A percentile compares a stretch with the other conserved stretches of the same genome.
phyloP scores from a whole-genome alignment of 169 alveolate genomes.

The Pseudocohnilembus persalinus region DNA sequence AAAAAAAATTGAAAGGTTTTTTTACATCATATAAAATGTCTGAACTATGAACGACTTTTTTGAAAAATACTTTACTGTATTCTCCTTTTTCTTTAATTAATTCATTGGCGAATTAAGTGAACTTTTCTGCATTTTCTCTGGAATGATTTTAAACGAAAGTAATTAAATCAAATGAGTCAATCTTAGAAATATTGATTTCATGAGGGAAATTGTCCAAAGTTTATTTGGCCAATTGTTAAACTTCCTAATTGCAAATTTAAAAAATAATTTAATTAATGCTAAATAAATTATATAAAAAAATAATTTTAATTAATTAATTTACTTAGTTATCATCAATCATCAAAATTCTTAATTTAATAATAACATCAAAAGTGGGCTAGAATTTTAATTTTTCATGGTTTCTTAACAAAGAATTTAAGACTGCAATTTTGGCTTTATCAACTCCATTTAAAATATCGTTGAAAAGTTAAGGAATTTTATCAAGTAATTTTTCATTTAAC shows the following conservation, averaged over 20 bases:
- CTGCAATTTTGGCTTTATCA: constrained; percentile 6
- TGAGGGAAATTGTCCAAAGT: constrained; percentile 3
- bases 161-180: constrained; percentile 4
- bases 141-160: constrained; percentile 10
- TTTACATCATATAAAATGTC: background rate
- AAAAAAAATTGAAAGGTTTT: too few species aligned
- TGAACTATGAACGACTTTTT: background rate
- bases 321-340: background rate
- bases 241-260: too few species aligned
- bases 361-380: constrained; percentile 14
- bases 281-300: too few species aligned
- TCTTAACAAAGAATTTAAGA: background rate
- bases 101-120: constrained; percentile 11
- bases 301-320: too few species aligned
- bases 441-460: constrained; percentile 1
- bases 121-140: constrained; percentile 12
- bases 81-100: constrained; percentile 1
- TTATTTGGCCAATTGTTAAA: background rate
- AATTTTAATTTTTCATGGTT: background rate
- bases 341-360: constrained; percentile 19
- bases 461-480: constrained; percentile 2
- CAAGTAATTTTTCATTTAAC: background rate
- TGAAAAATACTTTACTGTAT: constrained; percentile 2
- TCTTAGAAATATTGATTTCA: constrained; percentile 1
- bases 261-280: too few species aligned